phyloP scores from a whole-genome alignment of 768 basidiomycete species.

The Suillus alpinus region DNA sequence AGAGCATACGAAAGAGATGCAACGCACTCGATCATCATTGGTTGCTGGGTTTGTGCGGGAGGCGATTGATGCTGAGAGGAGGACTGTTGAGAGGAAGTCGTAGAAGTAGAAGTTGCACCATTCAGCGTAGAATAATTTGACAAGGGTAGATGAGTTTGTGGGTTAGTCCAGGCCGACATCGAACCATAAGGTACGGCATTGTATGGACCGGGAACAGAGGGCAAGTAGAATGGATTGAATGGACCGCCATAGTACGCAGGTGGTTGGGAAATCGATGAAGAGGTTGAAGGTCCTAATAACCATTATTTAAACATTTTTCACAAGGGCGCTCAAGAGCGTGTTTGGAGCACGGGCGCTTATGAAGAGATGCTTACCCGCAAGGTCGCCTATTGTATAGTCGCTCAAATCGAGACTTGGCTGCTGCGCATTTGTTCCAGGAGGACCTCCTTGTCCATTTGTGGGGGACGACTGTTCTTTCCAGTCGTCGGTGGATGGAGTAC shows the following conservation, averaged over 20 bases:
- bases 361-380: conserved; percentile 38
- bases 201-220: conserved; percentile 43
- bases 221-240: conserved; percentile 41
- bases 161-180: conserved; percentile 39
- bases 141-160: conserved; percentile 49
- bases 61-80: conserved; percentile 31
- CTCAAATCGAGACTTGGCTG: conserved; percentile 38
- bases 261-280: conserved; percentile 37
- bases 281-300: conserved; percentile 36
- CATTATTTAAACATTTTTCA: conserved; percentile 9
- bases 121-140: conserved; percentile 78
- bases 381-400: conserved; percentile 42
- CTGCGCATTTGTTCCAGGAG: conserved; percentile 23
- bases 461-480: conserved; percentile 38
- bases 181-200: conserved; percentile 55
- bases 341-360: conserved; percentile 26
- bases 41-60: conserved; percentile 22
- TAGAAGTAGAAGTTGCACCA: conserved; percentile 59
- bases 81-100: conserved; percentile 26
- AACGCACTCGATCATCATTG: conserved; percentile 72
- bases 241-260: conserved; percentile 40
- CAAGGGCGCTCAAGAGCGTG: conserved; percentile 8
- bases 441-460: conserved; percentile 21
- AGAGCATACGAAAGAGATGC: conserved; percentile 8
- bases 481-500: conserved; percentile 31